Conservation (phyloP, 192 early-diverging fungal species). For the Cetraspora pellucida region DNA sequence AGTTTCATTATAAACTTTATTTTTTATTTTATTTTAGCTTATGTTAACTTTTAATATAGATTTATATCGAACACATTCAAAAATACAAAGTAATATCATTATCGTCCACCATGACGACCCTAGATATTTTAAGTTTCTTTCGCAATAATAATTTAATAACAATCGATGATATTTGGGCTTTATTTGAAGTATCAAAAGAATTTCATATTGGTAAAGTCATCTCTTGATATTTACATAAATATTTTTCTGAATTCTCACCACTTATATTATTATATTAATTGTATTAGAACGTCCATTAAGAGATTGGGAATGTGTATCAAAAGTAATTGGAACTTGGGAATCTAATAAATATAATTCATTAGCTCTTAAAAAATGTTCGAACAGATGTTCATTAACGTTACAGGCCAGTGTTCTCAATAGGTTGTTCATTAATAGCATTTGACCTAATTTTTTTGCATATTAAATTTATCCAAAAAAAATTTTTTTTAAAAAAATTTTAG, state of each 20-base stretch:
- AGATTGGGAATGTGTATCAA: conserved; percentile 87
- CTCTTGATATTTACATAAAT: neutral
- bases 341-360: conserved; percentile 71
- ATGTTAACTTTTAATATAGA: conserved; percentile 69
- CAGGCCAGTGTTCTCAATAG: conserved; percentile 33
- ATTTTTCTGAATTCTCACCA: neutral
- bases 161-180: conserved; percentile 69
- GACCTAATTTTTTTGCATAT: conserved; percentile 37
- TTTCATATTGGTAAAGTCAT: conserved; percentile 65
- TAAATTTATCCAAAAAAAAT: conserved; percentile 38
- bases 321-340: conserved; percentile 85
- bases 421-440: neutral
- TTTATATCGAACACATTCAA: conserved; percentile 81
- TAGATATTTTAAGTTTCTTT: conserved; percentile 65
- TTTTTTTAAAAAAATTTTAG: conserved; percentile 44
- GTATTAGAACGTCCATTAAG: conserved; percentile 80
- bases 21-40: neutral
- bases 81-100: conserved; percentile 80
- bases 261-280: conserved; percentile 19
- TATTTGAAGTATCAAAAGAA: conserved; percentile 91
- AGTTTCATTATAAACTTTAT: neutral
- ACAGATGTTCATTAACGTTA: conserved; percentile 60
- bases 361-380: conserved; percentile 75
- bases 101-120: conserved; percentile 71
- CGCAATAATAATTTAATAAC: conserved; percentile 51